Base-by-base conservation (phyloP, 805 yeast genomes). In the Nakazawaea molendinolei region DNA sequence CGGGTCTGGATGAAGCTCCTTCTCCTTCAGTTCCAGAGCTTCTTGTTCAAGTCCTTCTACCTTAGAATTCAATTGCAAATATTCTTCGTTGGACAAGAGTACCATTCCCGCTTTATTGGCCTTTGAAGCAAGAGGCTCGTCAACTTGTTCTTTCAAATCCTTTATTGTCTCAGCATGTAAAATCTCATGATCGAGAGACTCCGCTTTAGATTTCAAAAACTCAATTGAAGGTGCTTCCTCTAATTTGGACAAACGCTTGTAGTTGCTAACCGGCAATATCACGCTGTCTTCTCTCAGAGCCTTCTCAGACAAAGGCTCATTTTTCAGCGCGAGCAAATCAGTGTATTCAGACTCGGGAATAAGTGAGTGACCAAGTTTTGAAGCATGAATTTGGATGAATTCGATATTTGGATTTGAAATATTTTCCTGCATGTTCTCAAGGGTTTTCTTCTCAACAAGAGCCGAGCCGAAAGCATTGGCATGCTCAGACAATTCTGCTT, bases 391-490 rank as follows among this genome's bases (percentile, higher is more conserved):
- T 12, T 24, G 10, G 28, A 24, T 12, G 15, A 27, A 27, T 6
- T 27, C 30, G 6, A 52, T 12, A 14, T 57, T 28, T 5, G 71
- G 69, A 7, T 44, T 43, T 10, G 65, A 61, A 3, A 25, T 8
- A 21, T 40, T 48, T 5, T 48, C 38, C 24, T 49, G 54, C 18
- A 65, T 32, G 22, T 56, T 60, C 6, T 37, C 37, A 34, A 41
- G 41, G 10, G 33, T 36, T 7, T 25, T 34, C 6, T 29, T 26
- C 9, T 37, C 44, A 4, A 50, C 28, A 9, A 49, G 22, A n/a
- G 36, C 38, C 18, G 42, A 38, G 5, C 45, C 49, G 6, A 38
- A 12, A 6, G 30, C 26, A 8, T 27, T 30, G 5, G 50, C 48
- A 25, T 42, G 43, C 5, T 35, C 23, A 5, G 37, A 34, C 28